phyloP scores from a whole-genome alignment of 352 stramenopile genomes.

The Globisporangium cederbergense region DNA sequence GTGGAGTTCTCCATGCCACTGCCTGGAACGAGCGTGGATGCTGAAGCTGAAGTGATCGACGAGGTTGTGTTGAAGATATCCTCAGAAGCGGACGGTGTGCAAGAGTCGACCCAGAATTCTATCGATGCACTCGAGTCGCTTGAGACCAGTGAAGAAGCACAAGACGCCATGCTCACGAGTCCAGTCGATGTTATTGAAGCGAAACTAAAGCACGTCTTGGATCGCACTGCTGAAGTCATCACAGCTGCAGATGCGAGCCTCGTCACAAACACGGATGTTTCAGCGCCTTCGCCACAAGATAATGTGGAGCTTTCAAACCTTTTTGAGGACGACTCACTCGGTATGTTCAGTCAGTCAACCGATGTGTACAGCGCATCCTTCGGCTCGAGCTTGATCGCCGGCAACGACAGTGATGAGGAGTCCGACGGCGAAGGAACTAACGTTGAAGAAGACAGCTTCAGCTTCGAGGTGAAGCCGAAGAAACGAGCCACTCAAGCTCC shows the following conservation, averaged over 20 bases:
- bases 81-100: no score
- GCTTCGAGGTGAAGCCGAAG: conserved; percentile 53
- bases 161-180: not conserved
- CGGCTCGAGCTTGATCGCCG: conserved; percentile 1
- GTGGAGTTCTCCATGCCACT: not conserved
- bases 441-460: conserved; percentile 28
- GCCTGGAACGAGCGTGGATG: not conserved
- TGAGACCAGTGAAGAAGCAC: not conserved
- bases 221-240: not conserved
- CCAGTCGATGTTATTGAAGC: not conserved
- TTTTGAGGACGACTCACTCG: conserved; percentile 1
- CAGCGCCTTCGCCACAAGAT: not conserved
- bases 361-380: conserved; percentile 4
- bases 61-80: not conserved
- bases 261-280: not conserved
- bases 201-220: not conserved
- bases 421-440: conserved; percentile 16
- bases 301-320: not conserved
- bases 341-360: conserved; percentile 14
- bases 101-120: not conserved
- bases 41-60: not conserved
- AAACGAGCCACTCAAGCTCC: conserved; percentile 7
- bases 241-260: not conserved
- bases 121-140: not conserved
- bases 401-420: conserved; percentile 10